Evolutionary conservation across 176 grass and related monocot species (phyloP).

Genomic region (Triticum monococcum): DNA sequence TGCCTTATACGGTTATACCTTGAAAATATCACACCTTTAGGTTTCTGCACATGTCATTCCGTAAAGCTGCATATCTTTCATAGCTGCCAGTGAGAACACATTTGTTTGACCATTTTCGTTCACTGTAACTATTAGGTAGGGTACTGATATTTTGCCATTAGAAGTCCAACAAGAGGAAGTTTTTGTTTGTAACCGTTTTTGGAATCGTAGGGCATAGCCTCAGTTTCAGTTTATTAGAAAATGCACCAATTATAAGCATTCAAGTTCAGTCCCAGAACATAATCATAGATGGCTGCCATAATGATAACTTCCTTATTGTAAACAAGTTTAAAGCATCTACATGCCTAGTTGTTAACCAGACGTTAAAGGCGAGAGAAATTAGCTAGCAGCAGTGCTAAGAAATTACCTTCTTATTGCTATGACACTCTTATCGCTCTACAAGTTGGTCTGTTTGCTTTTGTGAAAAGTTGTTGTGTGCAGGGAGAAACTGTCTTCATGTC

Average conservation of each 20-base stretch:
- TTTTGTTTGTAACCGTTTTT: not conserved
- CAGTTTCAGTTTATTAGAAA: slow-evolving; percentile 10
- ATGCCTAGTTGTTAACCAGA: not conserved
- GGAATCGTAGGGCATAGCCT: not conserved
- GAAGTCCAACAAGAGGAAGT: not conserved
- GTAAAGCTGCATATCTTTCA: not conserved
- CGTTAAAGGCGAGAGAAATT: not conserved
- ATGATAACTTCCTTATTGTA: not conserved
- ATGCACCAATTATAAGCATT: not conserved
- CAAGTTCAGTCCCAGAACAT: not conserved
- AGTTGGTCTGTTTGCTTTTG: slow-evolving; percentile 14
- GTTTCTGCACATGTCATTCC: slow-evolving; percentile 1
- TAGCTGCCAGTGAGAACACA: not conserved
- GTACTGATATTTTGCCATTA: not conserved
- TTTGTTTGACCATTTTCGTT: slow-evolving; percentile 6
- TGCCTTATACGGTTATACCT: slow-evolving; percentile 25
- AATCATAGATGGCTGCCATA: not conserved
- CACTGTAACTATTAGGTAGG: slow-evolving; percentile 1
- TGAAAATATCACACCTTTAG: slow-evolving; percentile 1
- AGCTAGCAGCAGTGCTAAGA: not conserved
- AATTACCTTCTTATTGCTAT: not conserved
- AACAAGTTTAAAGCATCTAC: not conserved
- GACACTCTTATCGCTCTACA: not conserved
- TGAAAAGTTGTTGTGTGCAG: slow-evolving; percentile 37
- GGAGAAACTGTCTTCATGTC: slow-evolving; percentile 87